Conservation (phyloP, 345 rosid species). For the Raphanus raphanistrum region DNA sequence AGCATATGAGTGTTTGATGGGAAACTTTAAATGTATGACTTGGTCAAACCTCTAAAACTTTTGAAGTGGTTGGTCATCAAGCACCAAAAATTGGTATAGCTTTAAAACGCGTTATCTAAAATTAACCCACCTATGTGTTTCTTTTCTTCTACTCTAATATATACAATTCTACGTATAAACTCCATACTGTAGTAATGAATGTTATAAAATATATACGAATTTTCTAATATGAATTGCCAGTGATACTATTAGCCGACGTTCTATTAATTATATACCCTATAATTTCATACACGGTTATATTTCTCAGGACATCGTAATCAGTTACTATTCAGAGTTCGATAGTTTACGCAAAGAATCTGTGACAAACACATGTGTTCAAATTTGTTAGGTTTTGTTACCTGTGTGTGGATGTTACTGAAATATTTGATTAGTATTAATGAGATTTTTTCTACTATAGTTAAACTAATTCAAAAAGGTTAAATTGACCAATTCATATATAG, state of each 20-base stretch:
- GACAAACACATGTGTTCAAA: conserved; percentile 15
- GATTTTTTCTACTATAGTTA: background rate
- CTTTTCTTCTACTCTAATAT: background rate
- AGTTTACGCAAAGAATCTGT: conserved; percentile 17
- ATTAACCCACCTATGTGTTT: conserved; percentile 7
- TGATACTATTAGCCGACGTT: background rate
- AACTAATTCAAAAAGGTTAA: conserved; percentile 19
- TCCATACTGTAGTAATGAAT: background rate
- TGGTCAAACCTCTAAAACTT: conserved; percentile 16
- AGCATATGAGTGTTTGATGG: conserved; percentile 12
- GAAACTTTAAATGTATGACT: conserved; percentile 3
- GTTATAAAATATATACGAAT: background rate
- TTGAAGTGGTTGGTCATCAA: background rate
- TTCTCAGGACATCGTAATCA: background rate
- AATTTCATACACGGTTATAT: background rate
- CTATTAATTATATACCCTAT: background rate
- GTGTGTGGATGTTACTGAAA: background rate
- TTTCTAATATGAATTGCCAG: background rate
- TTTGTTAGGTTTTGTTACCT: conserved; percentile 5
- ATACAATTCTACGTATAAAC: background rate
- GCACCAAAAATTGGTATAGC: background rate
- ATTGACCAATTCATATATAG: conserved; percentile 28
- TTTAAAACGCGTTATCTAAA: conserved; percentile 33
- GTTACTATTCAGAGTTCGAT: background rate
- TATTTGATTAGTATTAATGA: background rate